These are phyloP conservation scores for Tricholoma furcatifolium DNA, from an alignment of 768 basidiomycete species.

Conservation along the genomic window DNA sequence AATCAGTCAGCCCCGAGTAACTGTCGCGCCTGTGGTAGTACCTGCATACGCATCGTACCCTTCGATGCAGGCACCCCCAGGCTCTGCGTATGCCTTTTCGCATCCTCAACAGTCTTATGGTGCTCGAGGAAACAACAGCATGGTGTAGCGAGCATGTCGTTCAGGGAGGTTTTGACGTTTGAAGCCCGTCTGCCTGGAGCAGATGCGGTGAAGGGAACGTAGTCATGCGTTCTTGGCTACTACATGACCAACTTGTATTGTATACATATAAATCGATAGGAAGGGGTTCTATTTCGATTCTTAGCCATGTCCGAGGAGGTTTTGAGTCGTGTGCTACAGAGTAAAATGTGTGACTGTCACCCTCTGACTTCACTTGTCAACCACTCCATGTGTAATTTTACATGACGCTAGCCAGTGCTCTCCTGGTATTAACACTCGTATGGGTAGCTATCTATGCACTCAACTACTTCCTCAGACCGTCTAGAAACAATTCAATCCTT, in stretches of 20 bases:
- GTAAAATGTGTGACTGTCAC: neutral
- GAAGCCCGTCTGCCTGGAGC: slow-evolving; percentile 18
- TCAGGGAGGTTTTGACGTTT: slow-evolving; percentile 8
- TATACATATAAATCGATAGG: slow-evolving; percentile 12
- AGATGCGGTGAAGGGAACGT: slow-evolving; percentile 12
- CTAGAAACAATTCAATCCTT: slow-evolving; percentile 9
- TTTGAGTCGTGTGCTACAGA: neutral
- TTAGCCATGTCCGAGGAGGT: neutral
- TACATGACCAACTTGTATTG: slow-evolving; percentile 5
- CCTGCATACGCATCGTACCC: slow-evolving; percentile 17
- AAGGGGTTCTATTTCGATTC: slow-evolving; percentile 8
- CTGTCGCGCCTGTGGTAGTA: slow-evolving; percentile 23
- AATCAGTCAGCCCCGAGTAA: slow-evolving; percentile 17
- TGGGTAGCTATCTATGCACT: slow-evolving; percentile 26
- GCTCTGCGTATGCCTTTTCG: slow-evolving; percentile 17
- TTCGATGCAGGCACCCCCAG: slow-evolving; percentile 4
- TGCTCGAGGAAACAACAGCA: slow-evolving; percentile 14
- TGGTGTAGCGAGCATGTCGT: slow-evolving; percentile 11
- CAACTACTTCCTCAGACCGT: slow-evolving; percentile 14
- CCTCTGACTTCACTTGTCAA: neutral
- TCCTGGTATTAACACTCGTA: slow-evolving; percentile 21
- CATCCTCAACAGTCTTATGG: slow-evolving; percentile 17
- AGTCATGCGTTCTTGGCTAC: slow-evolving; percentile 19
- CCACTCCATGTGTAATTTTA: slow-evolving; percentile 4
- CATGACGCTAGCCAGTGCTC: slow-evolving; percentile 22